These are phyloP conservation scores for Nigrospora oryzae DNA, from an alignment of 2,329 filamentous ascomycete species.

Conservation along the genomic window DNA sequence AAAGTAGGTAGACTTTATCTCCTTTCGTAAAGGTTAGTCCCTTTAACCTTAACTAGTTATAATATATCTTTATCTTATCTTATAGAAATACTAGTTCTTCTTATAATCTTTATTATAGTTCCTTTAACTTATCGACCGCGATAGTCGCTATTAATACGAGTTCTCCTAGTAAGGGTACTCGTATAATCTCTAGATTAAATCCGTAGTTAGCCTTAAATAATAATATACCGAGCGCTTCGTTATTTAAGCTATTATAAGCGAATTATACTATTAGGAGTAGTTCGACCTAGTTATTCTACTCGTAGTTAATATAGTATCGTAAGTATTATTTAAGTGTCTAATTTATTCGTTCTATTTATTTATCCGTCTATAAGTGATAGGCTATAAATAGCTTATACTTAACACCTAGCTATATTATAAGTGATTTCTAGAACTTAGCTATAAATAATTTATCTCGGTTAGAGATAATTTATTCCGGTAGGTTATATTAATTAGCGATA, in stretches of 20 bases:
- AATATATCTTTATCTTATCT: neutral
- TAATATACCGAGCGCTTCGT: conserved; percentile 1
- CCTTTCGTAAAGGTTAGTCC: neutral
- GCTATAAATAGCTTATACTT: neutral
- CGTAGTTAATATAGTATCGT: conserved; percentile 3
- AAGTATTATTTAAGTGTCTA: conserved; percentile 5
- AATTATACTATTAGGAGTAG: conserved; percentile 5
- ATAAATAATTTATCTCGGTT: conserved; percentile 1
- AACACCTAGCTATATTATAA: neutral
- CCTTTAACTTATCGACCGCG: neutral
- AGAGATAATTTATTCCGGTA: neutral
- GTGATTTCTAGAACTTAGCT: neutral
- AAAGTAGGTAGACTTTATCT: neutral
- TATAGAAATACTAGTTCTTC: neutral
- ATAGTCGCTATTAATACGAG: neutral
- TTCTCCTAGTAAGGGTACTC: neutral
- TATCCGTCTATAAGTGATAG: conserved; percentile 4
- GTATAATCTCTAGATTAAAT: neutral
- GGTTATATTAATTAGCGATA: neutral
- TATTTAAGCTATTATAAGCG: conserved; percentile 4
- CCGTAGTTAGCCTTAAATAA: neutral
- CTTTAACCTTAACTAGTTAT: neutral
- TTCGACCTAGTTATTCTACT: conserved; percentile 4
- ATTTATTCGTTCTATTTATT: conserved; percentile 4
- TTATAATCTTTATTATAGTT: neutral